Evolutionary conservation across 2,329 filamentous ascomycete species (phyloP).

Genomic region (Neonectria coccinea): DNA sequence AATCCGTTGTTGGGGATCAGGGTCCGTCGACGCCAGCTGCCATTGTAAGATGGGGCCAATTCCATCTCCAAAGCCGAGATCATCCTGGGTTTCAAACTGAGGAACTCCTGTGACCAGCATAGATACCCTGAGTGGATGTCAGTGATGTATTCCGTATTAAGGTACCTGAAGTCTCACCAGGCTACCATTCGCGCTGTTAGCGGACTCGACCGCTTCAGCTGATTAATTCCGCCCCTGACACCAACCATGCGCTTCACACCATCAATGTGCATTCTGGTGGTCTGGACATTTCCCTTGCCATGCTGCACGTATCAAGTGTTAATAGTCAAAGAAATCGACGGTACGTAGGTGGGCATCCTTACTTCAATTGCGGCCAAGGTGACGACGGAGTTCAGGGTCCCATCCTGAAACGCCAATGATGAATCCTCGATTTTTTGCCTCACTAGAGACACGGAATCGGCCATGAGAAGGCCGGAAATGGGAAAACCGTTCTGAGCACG

Average conservation of each 20-base stretch:
- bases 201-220: constrained; percentile 61
- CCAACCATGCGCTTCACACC: constrained; percentile 62
- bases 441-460: constrained; percentile 65
- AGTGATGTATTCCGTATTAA: neutral
- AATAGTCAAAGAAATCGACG: neutral
- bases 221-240: constrained; percentile 63
- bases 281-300: constrained; percentile 63
- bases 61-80: constrained; percentile 60
- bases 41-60: constrained; percentile 63
- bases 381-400: constrained; percentile 67
- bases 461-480: constrained; percentile 67
- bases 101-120: constrained; percentile 65
- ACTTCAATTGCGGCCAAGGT: constrained; percentile 70
- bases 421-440: constrained; percentile 61
- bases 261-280: constrained; percentile 61
- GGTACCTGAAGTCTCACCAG: constrained; percentile 56
- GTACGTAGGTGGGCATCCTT: constrained; percentile 28
- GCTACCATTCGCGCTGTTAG: constrained; percentile 67
- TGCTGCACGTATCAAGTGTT: constrained; percentile 49
- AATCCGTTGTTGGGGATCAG: constrained; percentile 18
- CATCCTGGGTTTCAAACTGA: constrained; percentile 65
- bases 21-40: constrained; percentile 49
- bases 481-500: constrained; percentile 64
- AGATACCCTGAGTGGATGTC: constrained; percentile 60
- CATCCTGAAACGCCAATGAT: constrained; percentile 62